Base-by-base conservation (phyloP, 306 rosid genomes). In the Albizia julibrissin region DNA sequence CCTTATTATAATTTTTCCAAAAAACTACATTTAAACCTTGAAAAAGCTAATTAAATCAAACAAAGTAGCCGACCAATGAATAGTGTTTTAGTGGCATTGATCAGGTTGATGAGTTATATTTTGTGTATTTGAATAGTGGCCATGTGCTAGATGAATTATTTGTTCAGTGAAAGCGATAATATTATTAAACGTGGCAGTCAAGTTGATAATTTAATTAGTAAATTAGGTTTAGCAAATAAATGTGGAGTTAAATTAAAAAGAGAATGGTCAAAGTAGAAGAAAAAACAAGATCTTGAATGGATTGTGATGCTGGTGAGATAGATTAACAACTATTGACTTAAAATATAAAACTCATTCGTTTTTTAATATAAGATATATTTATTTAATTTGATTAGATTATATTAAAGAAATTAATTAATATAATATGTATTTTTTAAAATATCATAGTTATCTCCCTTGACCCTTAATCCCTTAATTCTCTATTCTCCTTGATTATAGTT, bases 231-330 rank as follows among this genome's bases (percentile, higher is more conserved):
- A 21, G 73, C 18, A 39, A 4, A 39, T 72, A 47, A 46, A 22
- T 46, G 11, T 46, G 43, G 56, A 5, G 0, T 58, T 58, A 75
- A 22, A 75, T 21, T n/a, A 52, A 52, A 52, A 1, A 52, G 4
- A 33, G 42, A 8, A 56, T n/a, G 68, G 79, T 74, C 68, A 74
- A 74, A 44, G n/a, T 34, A 54, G 11, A 29, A 11, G n/a, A 29
- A 74, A 37, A 74, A 54, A 34, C 49, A 54, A 33, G 79, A 74
- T 54, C 68, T 54, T n/a, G 8, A 33, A 56, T 12, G 4, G 47
- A 74, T 54, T 31, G 18, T n/a, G 50, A 72, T 12, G 34, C 19
- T 1, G 18, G 67, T 58, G 19, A 26, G 18, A 26, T 11, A 26
- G 67, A 24, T 26, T 24, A 61, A 11, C 67, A 61, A 61, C 27